Evolutionary conservation across 2,329 filamentous ascomycete species (phyloP).

Genomic region (Botryotinia globosa): DNA sequence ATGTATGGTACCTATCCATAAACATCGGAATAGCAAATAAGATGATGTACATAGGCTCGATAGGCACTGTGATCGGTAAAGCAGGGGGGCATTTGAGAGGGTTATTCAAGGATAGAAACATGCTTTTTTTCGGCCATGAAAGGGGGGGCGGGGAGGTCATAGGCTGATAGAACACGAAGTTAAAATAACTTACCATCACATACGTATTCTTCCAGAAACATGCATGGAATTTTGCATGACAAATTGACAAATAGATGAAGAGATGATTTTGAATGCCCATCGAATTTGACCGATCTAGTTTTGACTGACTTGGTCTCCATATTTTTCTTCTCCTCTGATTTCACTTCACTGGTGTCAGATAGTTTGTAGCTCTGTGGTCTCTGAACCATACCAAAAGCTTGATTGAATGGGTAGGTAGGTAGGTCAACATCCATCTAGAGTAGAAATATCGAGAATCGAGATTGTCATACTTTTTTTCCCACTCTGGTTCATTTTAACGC

Average conservation of each 20-base stretch:
- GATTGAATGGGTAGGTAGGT: background rate
- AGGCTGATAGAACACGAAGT: constrained; percentile 21
- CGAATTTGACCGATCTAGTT: background rate
- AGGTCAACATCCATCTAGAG: background rate
- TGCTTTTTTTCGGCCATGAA: constrained; percentile 14
- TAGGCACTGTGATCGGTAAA: background rate
- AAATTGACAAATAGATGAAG: constrained; percentile 7
- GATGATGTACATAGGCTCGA: background rate
- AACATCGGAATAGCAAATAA: constrained; percentile 12
- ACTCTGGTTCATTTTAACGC: constrained; percentile 4
- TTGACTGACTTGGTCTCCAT: background rate
- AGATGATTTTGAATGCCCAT: background rate
- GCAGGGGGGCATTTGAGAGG: constrained; percentile 9
- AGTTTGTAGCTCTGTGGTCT: background rate
- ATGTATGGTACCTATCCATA: background rate
- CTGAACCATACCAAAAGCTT: background rate
- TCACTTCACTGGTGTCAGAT: background rate
- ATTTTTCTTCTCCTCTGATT: constrained; percentile 1
- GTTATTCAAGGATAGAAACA: constrained; percentile 4
- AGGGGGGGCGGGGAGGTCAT: background rate
- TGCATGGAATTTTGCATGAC: constrained; percentile 16
- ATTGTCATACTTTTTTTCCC: background rate
- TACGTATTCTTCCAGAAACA: constrained; percentile 20
- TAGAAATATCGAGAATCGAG: background rate
- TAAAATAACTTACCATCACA: constrained; percentile 14